phyloP scores from a whole-genome alignment of 768 basidiomycete genomes.

The Pleurotus giganteus region DNA sequence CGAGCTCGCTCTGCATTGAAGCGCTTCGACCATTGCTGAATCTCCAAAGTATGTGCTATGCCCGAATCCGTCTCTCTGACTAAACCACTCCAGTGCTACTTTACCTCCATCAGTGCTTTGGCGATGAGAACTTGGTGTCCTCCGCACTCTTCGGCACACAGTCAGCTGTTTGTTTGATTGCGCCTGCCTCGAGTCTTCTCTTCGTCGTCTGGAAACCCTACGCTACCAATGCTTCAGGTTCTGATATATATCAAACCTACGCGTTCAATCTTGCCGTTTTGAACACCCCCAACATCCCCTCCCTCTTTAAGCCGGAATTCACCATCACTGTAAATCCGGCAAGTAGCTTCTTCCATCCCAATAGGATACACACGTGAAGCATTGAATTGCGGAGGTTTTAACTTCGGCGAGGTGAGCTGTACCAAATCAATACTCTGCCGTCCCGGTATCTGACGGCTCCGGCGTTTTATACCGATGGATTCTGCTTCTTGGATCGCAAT shows the following conservation, averaged over 20 bases:
- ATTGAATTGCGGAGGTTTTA: not conserved
- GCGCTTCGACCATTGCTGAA: too few species aligned
- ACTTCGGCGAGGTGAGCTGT: not conserved
- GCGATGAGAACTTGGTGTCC: not conserved
- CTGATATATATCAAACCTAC: not conserved
- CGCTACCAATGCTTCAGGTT: not conserved
- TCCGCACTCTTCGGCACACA: conserved; percentile 2
- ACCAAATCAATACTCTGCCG: not conserved
- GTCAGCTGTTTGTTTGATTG: not conserved
- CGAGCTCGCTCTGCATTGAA: too few species aligned
- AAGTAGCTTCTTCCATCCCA: not conserved
- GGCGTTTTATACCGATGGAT: conserved; percentile 7
- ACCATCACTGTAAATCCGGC: conserved; percentile 1
- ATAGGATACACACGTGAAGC: conserved; percentile 5
- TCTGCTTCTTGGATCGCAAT: conserved; percentile 8
- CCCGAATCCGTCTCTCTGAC: too few species aligned
- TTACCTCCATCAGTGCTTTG: conserved; percentile 3
- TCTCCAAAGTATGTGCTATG: too few species aligned
- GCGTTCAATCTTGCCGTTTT: not conserved
- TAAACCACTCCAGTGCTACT: too few species aligned
- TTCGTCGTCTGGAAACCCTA: not conserved
- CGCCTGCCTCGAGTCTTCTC: not conserved
- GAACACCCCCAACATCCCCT: not conserved
- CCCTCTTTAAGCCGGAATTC: not conserved
- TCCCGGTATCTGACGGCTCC: conserved; percentile 2